phyloP scores from a whole-genome alignment of 768 basidiomycete genomes.

The Mycena crocata region DNA sequence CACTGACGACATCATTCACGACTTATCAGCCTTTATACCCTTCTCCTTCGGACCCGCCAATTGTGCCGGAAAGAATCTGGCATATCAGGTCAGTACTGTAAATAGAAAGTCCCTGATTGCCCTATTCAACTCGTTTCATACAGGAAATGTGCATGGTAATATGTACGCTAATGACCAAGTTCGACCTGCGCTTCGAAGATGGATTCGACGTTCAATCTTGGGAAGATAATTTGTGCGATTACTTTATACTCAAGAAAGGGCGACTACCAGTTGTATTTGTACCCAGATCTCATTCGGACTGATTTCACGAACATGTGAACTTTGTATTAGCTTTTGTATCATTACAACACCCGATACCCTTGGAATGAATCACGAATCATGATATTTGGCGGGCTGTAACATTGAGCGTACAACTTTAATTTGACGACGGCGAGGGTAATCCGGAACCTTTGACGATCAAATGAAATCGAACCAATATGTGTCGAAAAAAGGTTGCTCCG shows the following conservation, averaged over 20 bases:
- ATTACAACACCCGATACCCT: too few relatives aligned
- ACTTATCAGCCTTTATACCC: slow-evolving; percentile 45
- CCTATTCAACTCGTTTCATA: slow-evolving; percentile 1
- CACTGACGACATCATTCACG: slow-evolving; percentile 33
- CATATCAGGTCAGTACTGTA: slow-evolving; percentile 27
- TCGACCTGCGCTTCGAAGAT: slow-evolving; percentile 42
- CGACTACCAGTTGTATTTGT: slow-evolving; percentile 36
- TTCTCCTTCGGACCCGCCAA: slow-evolving; percentile 60
- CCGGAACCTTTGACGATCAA: too few relatives aligned
- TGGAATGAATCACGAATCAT: too few relatives aligned
- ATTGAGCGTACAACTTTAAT: too few relatives aligned
- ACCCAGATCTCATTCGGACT: slow-evolving; percentile 4
- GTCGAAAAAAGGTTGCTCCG: too few relatives aligned
- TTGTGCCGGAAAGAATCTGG: slow-evolving; percentile 57
- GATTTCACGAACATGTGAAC: too few relatives aligned
- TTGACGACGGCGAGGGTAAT: too few relatives aligned
- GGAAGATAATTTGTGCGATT: slow-evolving; percentile 42
- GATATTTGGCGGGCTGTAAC: too few relatives aligned
- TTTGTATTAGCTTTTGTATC: too few relatives aligned
- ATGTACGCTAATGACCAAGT: slow-evolving; percentile 42
- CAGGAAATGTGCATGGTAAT: slow-evolving; percentile 47
- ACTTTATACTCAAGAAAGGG: slow-evolving; percentile 44
- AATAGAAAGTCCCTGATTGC: too few relatives aligned
- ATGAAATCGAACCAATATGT: too few relatives aligned
- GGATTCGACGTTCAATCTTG: slow-evolving; percentile 37